Base-by-base conservation (phyloP, 371 early-diverging fungal genomes). In the Mortierella sp. region DNA sequence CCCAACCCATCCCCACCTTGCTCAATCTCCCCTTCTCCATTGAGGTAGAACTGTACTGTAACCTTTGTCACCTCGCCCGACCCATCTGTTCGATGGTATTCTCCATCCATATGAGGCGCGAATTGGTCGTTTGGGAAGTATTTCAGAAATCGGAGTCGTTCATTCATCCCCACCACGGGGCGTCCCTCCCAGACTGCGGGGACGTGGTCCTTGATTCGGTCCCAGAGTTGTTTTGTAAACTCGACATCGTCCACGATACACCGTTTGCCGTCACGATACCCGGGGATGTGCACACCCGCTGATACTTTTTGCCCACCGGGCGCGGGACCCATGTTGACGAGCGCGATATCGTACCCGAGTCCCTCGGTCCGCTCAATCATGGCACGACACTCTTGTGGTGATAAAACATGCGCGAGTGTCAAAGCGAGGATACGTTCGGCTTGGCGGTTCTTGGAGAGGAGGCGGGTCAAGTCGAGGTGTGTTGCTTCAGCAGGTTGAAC, bases 81-180 rank as follows among this genome's bases (percentile, higher is more conserved):
- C 8, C 90, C 90, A 75, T 90, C 90, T 2, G 78, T 74, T 0
- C 89, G 80, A 13, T 72, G 75, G 74, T 85, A 91, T 10, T 72
- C 75, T 6, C 92, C 92, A 80, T 91, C 92, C 76, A 78, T 80
- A 73, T 91, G 92, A 0, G 82, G 77, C 57, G 76, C 72, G 63
- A 91, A 91, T n/a, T 75, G n/a, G 74, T 91, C 90, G 2, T 87
- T 88, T 1, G 89, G 88, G 9, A 28, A 50, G 60, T 91, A 91
- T 73, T 88, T 88, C 47, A 91, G 76, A 75, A 91, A 90, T 16
- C 92, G 78, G n/a, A 91, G 80, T 1, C 92, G 90, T 65, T 91
- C 91, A 70, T 91, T 91, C 70, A 91, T 74, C 13, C 89, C 84
- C n/a, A 86, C 70, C 7, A 80, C 83, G 3, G 88, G 78, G 3